phyloP scores from a whole-genome alignment of 108 stramenopile genomes.

The Chaetoceros tenuissimus region DNA sequence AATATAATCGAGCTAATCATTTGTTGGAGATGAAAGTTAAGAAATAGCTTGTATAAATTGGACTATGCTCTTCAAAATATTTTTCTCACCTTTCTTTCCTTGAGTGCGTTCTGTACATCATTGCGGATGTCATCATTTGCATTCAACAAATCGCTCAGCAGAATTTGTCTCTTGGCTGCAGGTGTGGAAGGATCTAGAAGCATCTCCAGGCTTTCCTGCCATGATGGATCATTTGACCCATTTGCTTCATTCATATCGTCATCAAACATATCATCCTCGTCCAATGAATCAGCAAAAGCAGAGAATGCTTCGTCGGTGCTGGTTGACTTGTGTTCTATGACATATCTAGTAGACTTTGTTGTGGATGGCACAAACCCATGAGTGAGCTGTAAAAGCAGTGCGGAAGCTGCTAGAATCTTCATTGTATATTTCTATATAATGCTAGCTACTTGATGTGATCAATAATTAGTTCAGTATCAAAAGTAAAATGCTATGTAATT shows the following conservation, averaged over 20 bases:
- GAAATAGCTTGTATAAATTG: background rate
- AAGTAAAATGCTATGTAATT: no score
- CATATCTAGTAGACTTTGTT: no score
- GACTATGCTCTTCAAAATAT: background rate
- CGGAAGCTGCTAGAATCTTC: no score
- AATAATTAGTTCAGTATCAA: no score
- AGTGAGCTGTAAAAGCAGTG: no score
- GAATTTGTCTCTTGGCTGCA: constrained; percentile 54
- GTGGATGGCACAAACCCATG: no score
- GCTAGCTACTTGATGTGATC: no score
- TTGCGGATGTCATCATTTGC: constrained; percentile 64
- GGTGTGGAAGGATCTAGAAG: constrained; percentile 60
- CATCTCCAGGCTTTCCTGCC: constrained; percentile 66
- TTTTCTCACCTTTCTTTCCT: constrained; percentile 56
- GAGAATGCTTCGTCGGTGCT: constrained; percentile 30
- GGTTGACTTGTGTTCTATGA: no score
- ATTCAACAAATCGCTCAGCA: constrained; percentile 56
- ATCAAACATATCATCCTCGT: constrained; percentile 9
- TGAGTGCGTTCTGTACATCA: constrained; percentile 51
- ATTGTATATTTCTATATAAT: no score
- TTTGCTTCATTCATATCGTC: background rate
- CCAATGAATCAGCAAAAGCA: constrained; percentile 41
- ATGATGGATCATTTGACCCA: constrained; percentile 13
- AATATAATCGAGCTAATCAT: constrained; percentile 76
- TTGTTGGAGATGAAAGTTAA: no score